Conservation (phyloP, 345 rosid species). For the Hibiscus trionum region DNA sequence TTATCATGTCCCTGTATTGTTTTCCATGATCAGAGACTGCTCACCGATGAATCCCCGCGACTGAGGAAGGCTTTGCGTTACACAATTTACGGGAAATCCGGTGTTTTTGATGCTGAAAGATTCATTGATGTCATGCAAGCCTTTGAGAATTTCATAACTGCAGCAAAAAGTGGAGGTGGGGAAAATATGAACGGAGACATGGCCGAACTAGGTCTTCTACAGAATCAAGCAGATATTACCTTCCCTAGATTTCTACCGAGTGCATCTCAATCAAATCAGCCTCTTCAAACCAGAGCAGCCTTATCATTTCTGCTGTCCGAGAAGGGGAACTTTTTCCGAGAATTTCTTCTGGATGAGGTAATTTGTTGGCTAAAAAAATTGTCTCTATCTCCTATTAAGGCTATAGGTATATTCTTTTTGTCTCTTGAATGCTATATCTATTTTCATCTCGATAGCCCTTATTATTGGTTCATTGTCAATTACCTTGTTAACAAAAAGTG, state of each 20-base stretch:
- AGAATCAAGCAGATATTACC: constrained; percentile 26
- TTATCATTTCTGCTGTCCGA: constrained; percentile 78
- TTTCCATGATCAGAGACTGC: constrained; percentile 56
- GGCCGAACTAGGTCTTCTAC: constrained; percentile 82
- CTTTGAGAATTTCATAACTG: constrained; percentile 82
- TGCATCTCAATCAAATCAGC: constrained; percentile 44
- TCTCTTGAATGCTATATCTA: not conserved
- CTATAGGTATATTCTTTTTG: not conserved
- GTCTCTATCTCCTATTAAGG: not conserved
- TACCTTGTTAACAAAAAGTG: too few relatives aligned
- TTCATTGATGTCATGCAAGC: constrained; percentile 99
- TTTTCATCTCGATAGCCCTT: not conserved
- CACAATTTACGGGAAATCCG: constrained; percentile 86
- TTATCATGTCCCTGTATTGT: not conserved
- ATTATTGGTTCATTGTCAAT: not conserved
- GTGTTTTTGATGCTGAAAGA: constrained; percentile 95
- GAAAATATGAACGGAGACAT: constrained; percentile 74
- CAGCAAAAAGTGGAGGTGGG: constrained; percentile 99
- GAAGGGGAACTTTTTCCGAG: constrained; percentile 82
- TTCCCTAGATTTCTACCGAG: constrained; percentile 32
- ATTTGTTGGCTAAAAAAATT: not conserved
- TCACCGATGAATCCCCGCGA: constrained; percentile 86
- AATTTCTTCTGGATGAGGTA: constrained; percentile 97
- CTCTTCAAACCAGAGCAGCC: constrained; percentile 82
- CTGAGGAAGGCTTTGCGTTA: constrained; percentile 77